phyloP scores from a whole-genome alignment of 345 rosid species.

The Eucalyptus microcorys region DNA sequence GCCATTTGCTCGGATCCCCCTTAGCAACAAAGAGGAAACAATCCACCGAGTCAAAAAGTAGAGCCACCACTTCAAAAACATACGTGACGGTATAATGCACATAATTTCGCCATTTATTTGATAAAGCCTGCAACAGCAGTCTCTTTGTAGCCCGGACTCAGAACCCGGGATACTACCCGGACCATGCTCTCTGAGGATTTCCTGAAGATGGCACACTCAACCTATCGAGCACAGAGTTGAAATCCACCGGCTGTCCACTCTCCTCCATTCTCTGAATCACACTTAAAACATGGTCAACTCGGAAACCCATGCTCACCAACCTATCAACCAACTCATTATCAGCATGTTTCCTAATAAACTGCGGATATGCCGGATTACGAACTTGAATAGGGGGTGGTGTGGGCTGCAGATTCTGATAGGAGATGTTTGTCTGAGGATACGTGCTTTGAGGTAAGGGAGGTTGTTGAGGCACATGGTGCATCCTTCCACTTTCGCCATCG shows the following conservation, averaged over 20 bases:
- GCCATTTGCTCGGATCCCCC: not conserved
- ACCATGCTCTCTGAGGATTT: slow-evolving; percentile 71
- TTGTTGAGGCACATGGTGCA: slow-evolving; percentile 34
- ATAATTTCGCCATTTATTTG: not conserved
- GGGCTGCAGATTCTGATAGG: slow-evolving; percentile 40
- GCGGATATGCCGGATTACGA: slow-evolving; percentile 29
- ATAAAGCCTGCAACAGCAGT: not conserved
- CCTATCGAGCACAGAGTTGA: slow-evolving; percentile 70
- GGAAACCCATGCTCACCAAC: slow-evolving; percentile 80
- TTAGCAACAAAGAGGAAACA: not conserved
- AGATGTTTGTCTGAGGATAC: slow-evolving; percentile 25
- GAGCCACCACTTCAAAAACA: not conserved
- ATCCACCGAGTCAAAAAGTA: not conserved
- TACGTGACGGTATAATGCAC: not conserved
- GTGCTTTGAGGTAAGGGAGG: slow-evolving; percentile 62
- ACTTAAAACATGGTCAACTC: slow-evolving; percentile 54
- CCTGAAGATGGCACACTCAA: slow-evolving; percentile 54
- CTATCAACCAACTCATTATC: slow-evolving; percentile 74
- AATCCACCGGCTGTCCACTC: slow-evolving; percentile 78
- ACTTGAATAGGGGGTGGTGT: slow-evolving; percentile 20
- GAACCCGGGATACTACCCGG: not conserved
- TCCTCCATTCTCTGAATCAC: slow-evolving; percentile 97
- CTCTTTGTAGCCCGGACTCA: not conserved
- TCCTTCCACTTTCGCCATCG: slow-evolving; percentile 46
- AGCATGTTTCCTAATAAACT: slow-evolving; percentile 46